A percentile compares a stretch with the other conserved stretches of the same genome.
Conservation (phyloP, 768 basidiomycete species). For the Paxillus ammoniavirescens region DNA sequence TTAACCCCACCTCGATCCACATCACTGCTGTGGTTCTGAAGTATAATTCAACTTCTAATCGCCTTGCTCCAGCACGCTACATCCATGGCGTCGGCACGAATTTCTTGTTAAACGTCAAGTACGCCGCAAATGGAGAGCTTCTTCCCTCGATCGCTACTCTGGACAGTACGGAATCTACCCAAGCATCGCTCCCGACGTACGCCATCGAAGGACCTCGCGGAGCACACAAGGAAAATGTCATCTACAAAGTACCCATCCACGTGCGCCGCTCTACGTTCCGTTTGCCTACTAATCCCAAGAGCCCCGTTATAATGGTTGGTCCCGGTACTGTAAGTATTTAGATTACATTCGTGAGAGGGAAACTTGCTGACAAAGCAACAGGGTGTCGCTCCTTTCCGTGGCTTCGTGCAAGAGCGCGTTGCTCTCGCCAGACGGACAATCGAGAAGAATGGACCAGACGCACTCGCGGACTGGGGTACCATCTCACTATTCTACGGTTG, state of each 20-base stretch:
- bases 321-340: slow-evolving; percentile 84
- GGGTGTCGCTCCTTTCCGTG: slow-evolving; percentile 99
- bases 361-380: slow-evolving; percentile 30
- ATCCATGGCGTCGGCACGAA: slow-evolving; percentile 93
- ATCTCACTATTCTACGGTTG: slow-evolving; percentile 97
- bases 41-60: slow-evolving; percentile 67
- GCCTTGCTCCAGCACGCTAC: slow-evolving; percentile 57
- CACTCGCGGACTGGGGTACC: slow-evolving; percentile 91
- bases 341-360: background rate
- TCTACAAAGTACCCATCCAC: slow-evolving; percentile 89
- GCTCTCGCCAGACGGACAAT: slow-evolving; percentile 92
- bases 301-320: slow-evolving; percentile 98
- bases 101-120: slow-evolving; percentile 91
- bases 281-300: slow-evolving; percentile 96
- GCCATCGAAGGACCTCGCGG: slow-evolving; percentile 89
- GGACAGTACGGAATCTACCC: slow-evolving; percentile 34
- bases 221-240: slow-evolving; percentile 66
- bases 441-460: slow-evolving; percentile 94
- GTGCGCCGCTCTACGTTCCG: slow-evolving; percentile 96
- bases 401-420: slow-evolving; percentile 97
- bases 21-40: slow-evolving; percentile 95
- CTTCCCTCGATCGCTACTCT: slow-evolving; percentile 42
- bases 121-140: slow-evolving; percentile 60
- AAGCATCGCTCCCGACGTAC: slow-evolving; percentile 62
- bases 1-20: slow-evolving; percentile 86